Percentiles rank a stretch among this genome's conserved stretches.
Evolutionary conservation across 2,329 filamentous ascomycete genomes (phyloP).

Genomic region (Tolypocladium ovalisporum): DNA sequence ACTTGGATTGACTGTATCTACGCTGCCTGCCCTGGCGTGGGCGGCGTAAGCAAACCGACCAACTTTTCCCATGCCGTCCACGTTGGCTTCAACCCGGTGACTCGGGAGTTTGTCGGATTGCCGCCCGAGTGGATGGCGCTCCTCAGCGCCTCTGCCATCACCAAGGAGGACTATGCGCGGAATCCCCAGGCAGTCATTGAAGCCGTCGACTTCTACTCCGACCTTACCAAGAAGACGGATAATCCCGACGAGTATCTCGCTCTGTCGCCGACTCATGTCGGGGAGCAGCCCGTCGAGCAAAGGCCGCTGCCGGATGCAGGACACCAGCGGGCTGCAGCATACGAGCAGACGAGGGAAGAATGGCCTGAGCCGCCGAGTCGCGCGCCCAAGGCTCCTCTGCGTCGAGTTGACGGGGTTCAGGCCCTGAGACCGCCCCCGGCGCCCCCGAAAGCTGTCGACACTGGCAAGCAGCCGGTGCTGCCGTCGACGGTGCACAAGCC

Average conservation of each 20-base stretch:
- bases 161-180: conserved; percentile 96
- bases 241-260: conserved; percentile 59
- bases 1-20: conserved; percentile 99
- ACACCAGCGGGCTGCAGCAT: neutral
- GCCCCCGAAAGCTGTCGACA: neutral
- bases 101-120: conserved; percentile 86
- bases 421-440: neutral
- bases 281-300: conserved; percentile 41
- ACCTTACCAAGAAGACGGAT: conserved; percentile 65
- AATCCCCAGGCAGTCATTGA: conserved; percentile 82
- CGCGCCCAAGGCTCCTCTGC: neutral
- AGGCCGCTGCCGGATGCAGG: conserved; percentile 26
- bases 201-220: conserved; percentile 75
- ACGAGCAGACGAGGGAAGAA: neutral
- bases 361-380: neutral
- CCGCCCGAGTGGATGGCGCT: conserved; percentile 96
- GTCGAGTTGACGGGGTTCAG: neutral
- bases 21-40: conserved; percentile 94
- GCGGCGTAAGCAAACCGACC: conserved; percentile 94
- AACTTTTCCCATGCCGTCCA: conserved; percentile 97
- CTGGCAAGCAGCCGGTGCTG: neutral
- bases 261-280: conserved; percentile 57
- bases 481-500: neutral
- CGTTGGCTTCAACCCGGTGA: conserved; percentile 92
- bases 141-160: conserved; percentile 90